Percentiles rank a stretch among this genome's conserved stretches.
Evolutionary conservation across 345 rosid species (phyloP).

Genomic region (Trapa incisa): DNA sequence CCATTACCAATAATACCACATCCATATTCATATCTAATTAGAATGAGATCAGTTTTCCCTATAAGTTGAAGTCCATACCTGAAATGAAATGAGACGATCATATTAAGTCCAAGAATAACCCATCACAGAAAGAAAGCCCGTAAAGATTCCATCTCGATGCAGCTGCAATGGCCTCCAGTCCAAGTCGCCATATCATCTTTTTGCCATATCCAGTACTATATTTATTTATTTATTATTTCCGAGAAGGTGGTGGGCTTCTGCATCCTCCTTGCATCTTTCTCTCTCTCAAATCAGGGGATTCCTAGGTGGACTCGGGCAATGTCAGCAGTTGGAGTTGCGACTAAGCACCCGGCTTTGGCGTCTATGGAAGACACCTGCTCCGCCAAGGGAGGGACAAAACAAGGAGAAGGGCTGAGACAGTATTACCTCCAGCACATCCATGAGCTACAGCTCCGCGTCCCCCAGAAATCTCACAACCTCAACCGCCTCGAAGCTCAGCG

Average conservation of each 20-base stretch:
- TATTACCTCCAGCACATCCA: slow-evolving; percentile 85
- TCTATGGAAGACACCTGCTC: slow-evolving; percentile 5
- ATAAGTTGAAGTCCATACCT: too few relatives aligned
- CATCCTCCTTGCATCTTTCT: neutral
- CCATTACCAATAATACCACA: too few relatives aligned
- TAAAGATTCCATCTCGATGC: neutral
- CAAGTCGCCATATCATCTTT: too few relatives aligned
- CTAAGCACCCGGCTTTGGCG: slow-evolving; percentile 5
- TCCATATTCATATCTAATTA: too few relatives aligned
- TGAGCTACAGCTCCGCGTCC: slow-evolving; percentile 64
- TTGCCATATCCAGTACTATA: too few relatives aligned
- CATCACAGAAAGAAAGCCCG: neutral
- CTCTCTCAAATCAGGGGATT: neutral
- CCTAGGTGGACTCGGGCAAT: neutral
- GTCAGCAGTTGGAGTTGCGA: slow-evolving; percentile 3
- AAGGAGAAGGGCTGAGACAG: slow-evolving; percentile 80
- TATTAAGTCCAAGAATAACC: neutral
- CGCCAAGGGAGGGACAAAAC: slow-evolving; percentile 18
- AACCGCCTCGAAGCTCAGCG: slow-evolving; percentile 96
- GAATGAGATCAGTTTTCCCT: too few relatives aligned
- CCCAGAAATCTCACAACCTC: slow-evolving; percentile 63
- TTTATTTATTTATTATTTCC: too few relatives aligned
- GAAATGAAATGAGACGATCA: too few relatives aligned
- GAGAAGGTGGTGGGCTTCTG: too few relatives aligned
- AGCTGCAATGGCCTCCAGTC: too few relatives aligned